A percentile compares a stretch with the other conserved stretches of the same genome.
Conservation (phyloP, 2,329 filamentous ascomycete genomes). For the Aspergillus jensenii region DNA sequence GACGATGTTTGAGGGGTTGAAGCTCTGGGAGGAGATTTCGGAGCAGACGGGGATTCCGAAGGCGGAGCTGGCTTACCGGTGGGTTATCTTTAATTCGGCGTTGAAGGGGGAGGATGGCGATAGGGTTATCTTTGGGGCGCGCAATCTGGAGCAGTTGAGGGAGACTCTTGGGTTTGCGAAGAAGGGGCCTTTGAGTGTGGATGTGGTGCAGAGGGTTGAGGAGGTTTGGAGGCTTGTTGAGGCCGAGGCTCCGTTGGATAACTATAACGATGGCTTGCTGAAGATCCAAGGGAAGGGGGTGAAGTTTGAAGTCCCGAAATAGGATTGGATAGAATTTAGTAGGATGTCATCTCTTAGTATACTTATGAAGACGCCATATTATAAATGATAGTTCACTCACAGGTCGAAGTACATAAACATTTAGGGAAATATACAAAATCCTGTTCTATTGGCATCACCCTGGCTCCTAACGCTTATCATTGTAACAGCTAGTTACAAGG, state of each 20-base stretch:
- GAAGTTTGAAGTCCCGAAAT: not conserved
- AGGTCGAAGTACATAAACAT: too few species aligned
- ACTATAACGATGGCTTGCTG: constrained; percentile 13
- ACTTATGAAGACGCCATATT: too few species aligned
- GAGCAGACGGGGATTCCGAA: constrained; percentile 29
- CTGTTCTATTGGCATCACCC: too few species aligned
- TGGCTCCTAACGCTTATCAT: too few species aligned
- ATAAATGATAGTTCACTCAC: too few species aligned
- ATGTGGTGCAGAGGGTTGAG: constrained; percentile 23
- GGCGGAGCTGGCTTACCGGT: constrained; percentile 38
- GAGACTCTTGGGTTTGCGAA: constrained; percentile 47
- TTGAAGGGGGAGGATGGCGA: constrained; percentile 19
- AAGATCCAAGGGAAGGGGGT: not conserved
- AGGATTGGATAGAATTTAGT: too few species aligned
- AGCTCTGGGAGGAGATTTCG: constrained; percentile 18
- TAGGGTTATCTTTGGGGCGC: constrained; percentile 22
- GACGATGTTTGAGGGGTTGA: constrained; percentile 29
- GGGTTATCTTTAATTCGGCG: constrained; percentile 32
- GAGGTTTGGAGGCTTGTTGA: constrained; percentile 30
- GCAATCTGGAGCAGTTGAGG: constrained; percentile 18
- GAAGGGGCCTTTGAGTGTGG: constrained; percentile 27
- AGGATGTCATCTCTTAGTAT: too few species aligned
- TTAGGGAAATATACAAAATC: too few species aligned
- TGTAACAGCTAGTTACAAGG: too few species aligned
- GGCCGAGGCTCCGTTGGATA: constrained; percentile 24